phyloP scores from a whole-genome alignment of 2,329 filamentous ascomycete species.

The Endocalyx cinctus region DNA sequence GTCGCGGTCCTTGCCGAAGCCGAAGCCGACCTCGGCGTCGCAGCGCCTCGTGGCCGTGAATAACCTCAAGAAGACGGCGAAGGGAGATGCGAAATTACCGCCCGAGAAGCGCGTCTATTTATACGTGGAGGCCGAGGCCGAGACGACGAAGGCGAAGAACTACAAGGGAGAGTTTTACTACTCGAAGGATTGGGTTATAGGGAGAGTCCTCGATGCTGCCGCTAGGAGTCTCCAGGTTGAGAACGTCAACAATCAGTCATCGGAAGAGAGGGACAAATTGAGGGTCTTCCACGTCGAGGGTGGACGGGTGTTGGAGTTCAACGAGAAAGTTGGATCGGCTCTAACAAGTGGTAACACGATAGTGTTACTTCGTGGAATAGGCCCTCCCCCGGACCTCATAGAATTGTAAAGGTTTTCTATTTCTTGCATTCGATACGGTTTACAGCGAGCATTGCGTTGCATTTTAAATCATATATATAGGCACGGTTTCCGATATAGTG shows the following conservation, averaged over 20 bases:
- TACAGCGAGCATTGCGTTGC: constrained; percentile 8
- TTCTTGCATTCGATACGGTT: constrained; percentile 17
- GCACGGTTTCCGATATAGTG: background rate
- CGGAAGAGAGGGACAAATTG: constrained; percentile 72
- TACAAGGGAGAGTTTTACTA: constrained; percentile 80
- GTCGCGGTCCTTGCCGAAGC: constrained; percentile 54
- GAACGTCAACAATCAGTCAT: constrained; percentile 77
- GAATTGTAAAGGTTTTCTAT: constrained; percentile 35
- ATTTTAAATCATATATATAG: constrained; percentile 13
- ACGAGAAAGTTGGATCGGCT: constrained; percentile 72
- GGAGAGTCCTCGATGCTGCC: constrained; percentile 72
- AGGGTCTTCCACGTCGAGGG: constrained; percentile 92
- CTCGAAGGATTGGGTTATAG: constrained; percentile 83
- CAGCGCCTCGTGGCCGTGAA: constrained; percentile 67
- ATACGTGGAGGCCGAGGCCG: constrained; percentile 83
- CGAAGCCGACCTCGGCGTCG: constrained; percentile 58
- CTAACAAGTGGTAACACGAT: constrained; percentile 84
- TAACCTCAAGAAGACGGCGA: constrained; percentile 78
- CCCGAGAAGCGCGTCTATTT: constrained; percentile 85
- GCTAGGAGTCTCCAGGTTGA: constrained; percentile 73
- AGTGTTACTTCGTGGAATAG: constrained; percentile 80
- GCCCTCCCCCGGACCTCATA: constrained; percentile 71
- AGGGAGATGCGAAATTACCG: constrained; percentile 80
- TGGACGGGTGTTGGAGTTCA: constrained; percentile 79
- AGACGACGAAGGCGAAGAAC: constrained; percentile 77